These are phyloP conservation scores for Rhizophagus clarus DNA, from an alignment of 192 early-diverging fungal genomes.

Conservation along the genomic window DNA sequence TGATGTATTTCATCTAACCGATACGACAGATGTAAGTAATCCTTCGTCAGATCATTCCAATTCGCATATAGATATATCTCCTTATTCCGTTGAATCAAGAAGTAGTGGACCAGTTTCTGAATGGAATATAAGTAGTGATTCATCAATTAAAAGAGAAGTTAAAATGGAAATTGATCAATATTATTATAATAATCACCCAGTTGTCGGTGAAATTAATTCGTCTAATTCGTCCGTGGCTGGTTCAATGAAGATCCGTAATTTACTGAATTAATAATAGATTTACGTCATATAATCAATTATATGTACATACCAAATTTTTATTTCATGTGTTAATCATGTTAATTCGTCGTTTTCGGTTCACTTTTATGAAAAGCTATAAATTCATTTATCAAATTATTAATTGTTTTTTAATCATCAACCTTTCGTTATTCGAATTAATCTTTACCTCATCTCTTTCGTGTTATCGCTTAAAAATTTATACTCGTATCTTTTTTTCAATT, in stretches of 20 bases:
- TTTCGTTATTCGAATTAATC: too few relatives aligned
- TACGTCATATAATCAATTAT: too few relatives aligned
- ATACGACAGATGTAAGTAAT: background rate
- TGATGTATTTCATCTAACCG: background rate
- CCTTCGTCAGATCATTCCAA: background rate
- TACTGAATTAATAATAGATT: slow-evolving; percentile 18
- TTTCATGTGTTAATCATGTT: too few relatives aligned
- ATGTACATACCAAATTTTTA: too few relatives aligned
- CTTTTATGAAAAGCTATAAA: too few relatives aligned
- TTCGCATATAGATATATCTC: background rate
- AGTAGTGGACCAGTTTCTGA: background rate
- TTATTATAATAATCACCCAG: background rate
- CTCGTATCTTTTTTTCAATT: too few relatives aligned
- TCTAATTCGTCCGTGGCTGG: background rate
- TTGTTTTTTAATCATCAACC: too few relatives aligned
- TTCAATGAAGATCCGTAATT: slow-evolving; percentile 30
- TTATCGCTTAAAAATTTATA: too few relatives aligned
- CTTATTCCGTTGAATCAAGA: background rate
- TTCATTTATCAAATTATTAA: too few relatives aligned
- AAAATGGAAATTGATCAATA: background rate
- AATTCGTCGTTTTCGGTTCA: too few relatives aligned
- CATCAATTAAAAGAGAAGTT: background rate
- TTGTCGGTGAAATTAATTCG: background rate
- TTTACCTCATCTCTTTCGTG: too few relatives aligned
- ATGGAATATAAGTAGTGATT: background rate